Evolutionary conservation across 2,329 filamentous ascomycete genomes (phyloP), one percentile per base, ranked within the genome.

Genomic region (Myriosclerotinia scirpicola): DNA sequence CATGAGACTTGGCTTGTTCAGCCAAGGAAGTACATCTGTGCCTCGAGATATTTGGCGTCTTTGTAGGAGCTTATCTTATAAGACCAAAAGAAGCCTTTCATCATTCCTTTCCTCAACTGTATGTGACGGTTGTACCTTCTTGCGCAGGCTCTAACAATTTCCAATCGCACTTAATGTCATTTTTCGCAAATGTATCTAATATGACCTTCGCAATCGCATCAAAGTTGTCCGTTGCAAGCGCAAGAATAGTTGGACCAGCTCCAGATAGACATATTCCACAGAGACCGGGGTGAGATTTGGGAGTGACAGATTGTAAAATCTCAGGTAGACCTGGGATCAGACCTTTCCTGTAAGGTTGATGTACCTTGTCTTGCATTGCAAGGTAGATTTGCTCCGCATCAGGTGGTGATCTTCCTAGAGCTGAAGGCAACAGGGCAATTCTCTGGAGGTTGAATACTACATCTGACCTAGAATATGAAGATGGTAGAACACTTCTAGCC

Each of bases 341-440:
- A 2, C 86, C 90, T 79, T 95, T 90, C 64, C 95, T 90, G 81
- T 99, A 98, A 54, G 93, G 95, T 79, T 99, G 95, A 81, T 99
- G 95, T 69, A 99, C 87, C 80, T 93, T 96, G 82, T 99, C 95
- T 80, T 98, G 95, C 95, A 99, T 99, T 56, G 93, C 94, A 58
- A 96, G 88, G 81, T 96, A 96, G 77, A 99, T 99, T 79, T 96
- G 90, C 74, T 96, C 90, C 30, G 95, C 90, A 76, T 97, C 90
- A 1, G 93, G 94, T 12, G 95, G 94, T 9, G 91, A 94, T 77
- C 92, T 89, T 70, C 93, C 93, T 55, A 99, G 84, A 0, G 93
- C 93, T 14, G 93, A 92, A 42, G 94, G 93, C 15, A 99, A 85
- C 60, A 99, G 85, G 2, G 94, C 93, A 77, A 97, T 92, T 71